Evolutionary conservation across 1,284 basidiomycete genomes (phyloP).

Genomic region (Ceratobasidium sp.): DNA sequence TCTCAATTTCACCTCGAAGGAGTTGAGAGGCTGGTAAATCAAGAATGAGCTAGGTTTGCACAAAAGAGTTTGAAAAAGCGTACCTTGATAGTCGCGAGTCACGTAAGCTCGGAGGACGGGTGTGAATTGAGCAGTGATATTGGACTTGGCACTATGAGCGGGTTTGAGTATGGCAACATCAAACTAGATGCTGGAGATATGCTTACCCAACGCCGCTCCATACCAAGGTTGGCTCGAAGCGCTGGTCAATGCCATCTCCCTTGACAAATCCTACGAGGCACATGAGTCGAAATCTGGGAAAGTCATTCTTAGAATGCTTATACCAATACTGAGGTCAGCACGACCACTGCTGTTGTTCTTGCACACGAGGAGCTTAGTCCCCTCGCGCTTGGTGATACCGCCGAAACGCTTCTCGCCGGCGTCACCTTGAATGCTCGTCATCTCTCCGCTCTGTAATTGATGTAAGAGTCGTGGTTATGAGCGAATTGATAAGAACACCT

Average conservation of each 20-base stretch:
- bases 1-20: constrained; percentile 28
- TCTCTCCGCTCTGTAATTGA: constrained; percentile 17
- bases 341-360: constrained; percentile 25
- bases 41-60: background rate
- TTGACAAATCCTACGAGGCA: constrained; percentile 18
- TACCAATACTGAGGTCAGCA: constrained; percentile 31
- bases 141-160: constrained; percentile 29
- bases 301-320: too few species aligned
- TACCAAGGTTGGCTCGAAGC: constrained; percentile 27
- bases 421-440: background rate
- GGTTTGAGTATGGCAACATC: too few species aligned
- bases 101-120: constrained; percentile 32
- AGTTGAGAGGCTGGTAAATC: constrained; percentile 8
- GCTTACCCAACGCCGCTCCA: constrained; percentile 37
- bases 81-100: constrained; percentile 40
- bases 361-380: constrained; percentile 20
- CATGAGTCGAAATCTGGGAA: background rate
- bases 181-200: too few species aligned
- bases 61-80: background rate
- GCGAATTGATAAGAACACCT: background rate
- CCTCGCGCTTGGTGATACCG: background rate
- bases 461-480: too few species aligned
- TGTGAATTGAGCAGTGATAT: constrained; percentile 37
- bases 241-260: constrained; percentile 29
- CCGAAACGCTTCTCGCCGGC: constrained; percentile 11